Evolutionary conservation across 331 rosid species (phyloP).

Genomic region (Malus hybrid): DNA sequence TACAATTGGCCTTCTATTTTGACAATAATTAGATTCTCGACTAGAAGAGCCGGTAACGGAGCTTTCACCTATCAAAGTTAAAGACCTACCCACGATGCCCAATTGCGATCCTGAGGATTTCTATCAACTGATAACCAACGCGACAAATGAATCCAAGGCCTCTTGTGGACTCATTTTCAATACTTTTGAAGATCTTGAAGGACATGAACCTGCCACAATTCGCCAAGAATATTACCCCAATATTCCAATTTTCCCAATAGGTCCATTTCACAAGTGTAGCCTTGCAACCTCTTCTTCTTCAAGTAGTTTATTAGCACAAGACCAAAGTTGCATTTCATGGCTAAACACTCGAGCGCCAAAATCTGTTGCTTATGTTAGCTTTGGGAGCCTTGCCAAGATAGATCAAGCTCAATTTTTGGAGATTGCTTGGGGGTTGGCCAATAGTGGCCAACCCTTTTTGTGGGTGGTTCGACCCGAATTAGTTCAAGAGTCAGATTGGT

Average conservation of each 20-base stretch:
- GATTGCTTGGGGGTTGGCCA: too few relatives aligned
- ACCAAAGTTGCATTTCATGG: slow-evolving; percentile 4
- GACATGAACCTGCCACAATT: slow-evolving; percentile 3
- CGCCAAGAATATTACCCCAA: slow-evolving; percentile 6
- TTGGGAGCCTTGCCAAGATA: too few relatives aligned
- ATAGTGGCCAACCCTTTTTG: too few relatives aligned
- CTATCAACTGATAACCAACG: background rate
- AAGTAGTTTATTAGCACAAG: slow-evolving; percentile 18
- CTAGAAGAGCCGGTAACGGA: slow-evolving; percentile 28
- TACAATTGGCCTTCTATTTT: too few relatives aligned
- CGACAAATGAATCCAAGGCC: background rate
- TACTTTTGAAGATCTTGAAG: slow-evolving; percentile 21
- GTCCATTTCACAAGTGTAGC: slow-evolving; percentile 33
- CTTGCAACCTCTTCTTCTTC: slow-evolving; percentile 9
- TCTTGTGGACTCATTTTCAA: background rate
- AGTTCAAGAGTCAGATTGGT: too few relatives aligned
- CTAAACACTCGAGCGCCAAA: too few relatives aligned
- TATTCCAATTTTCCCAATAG: slow-evolving; percentile 35
- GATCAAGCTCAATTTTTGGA: too few relatives aligned
- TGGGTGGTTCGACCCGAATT: too few relatives aligned
- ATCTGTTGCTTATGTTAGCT: too few relatives aligned
- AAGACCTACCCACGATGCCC: slow-evolving; percentile 25
- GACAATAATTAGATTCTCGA: background rate
- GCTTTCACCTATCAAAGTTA: slow-evolving; percentile 38
- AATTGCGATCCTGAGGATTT: background rate